phyloP scores from a whole-genome alignment of 2,329 filamentous ascomycete genomes.

The Venturia nashicola region DNA sequence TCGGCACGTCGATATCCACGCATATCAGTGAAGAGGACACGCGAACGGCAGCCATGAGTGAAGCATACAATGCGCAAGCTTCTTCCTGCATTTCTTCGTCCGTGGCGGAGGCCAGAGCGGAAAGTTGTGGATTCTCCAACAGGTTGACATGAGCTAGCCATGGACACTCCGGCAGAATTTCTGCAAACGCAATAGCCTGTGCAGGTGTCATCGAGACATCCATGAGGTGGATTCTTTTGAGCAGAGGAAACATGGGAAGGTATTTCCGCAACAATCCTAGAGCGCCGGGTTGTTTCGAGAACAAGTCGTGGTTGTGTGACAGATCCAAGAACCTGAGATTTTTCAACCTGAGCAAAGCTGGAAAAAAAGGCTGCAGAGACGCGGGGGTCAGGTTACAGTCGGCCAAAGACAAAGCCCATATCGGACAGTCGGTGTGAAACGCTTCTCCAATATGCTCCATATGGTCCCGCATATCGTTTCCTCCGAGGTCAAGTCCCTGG shows the following conservation, averaged over 20 bases:
- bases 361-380: constrained; percentile 63
- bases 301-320: constrained; percentile 76
- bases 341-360: constrained; percentile 54
- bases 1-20: constrained; percentile 83
- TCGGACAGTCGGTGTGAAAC: constrained; percentile 37
- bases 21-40: constrained; percentile 76
- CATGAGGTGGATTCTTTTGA: constrained; percentile 78
- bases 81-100: constrained; percentile 80
- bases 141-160: constrained; percentile 78
- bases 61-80: constrained; percentile 86
- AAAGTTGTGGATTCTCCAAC: constrained; percentile 65
- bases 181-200: constrained; percentile 81
- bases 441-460: constrained; percentile 37
- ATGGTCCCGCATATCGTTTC: constrained; percentile 54
- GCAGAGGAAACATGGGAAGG: constrained; percentile 60
- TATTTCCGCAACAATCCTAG: constrained; percentile 68
- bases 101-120: constrained; percentile 58
- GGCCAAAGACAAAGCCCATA: constrained; percentile 77
- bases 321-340: constrained; percentile 83
- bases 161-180: constrained; percentile 75
- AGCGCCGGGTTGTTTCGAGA: constrained; percentile 60
- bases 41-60: constrained; percentile 74
- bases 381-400: constrained; percentile 69
- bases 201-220: constrained; percentile 76
- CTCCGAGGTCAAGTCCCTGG: constrained; percentile 78